Base-by-base conservation (phyloP, 495 filamentous ascomycete genomes). In the Neurospora pannonica region DNA sequence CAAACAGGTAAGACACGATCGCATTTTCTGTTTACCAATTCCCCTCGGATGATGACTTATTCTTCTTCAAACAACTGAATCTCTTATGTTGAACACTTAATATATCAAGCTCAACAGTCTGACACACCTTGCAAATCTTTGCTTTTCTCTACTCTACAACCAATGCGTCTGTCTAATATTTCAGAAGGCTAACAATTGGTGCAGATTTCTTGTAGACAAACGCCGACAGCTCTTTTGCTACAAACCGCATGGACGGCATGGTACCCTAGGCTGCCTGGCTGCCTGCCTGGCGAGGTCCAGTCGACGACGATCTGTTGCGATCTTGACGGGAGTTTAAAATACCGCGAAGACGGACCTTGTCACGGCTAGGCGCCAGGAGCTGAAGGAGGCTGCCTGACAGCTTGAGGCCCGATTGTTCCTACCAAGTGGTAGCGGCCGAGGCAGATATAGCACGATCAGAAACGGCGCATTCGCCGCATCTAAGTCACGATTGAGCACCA, bases 71-170 rank as follows among this genome's bases (percentile, higher is more conserved):
- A 88, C 86, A 87, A 87, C 87, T 84, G 86, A 89, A 88, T 76
- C 72, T 77, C 62, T 77, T 77, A 87, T 89, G 87, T 88, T 83
- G 87, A 88, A 83, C 79, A 81, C 70, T 72, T 71, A 78, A 83
- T 82, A 76, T 80, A 85, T 88, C 87, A 88, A 88, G 86, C 86
- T 88, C 87, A 88, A 88, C 87, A 88, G 86, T 88, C 86, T 88
- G 87, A 88, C 75, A 34, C 28, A 73, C 46, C 34, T 70, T 34
- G 21, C 39, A 71, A 73, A 72, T 73, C 38, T 75, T 62, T 38
- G 60, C 42, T 46, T 48, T 62, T 73, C 74, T 71, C 10, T 39
- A n/a, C 40, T 17, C 6, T 19, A 67, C 7, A 36, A 67, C 15
- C 54, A 36, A 67, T 19, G 28, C 54, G 15, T 34, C 54, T 34